These are phyloP conservation scores for Cutaneotrichosporon cyanovorans DNA, from an alignment of 1,284 basidiomycete genomes.

Conservation along the genomic window DNA sequence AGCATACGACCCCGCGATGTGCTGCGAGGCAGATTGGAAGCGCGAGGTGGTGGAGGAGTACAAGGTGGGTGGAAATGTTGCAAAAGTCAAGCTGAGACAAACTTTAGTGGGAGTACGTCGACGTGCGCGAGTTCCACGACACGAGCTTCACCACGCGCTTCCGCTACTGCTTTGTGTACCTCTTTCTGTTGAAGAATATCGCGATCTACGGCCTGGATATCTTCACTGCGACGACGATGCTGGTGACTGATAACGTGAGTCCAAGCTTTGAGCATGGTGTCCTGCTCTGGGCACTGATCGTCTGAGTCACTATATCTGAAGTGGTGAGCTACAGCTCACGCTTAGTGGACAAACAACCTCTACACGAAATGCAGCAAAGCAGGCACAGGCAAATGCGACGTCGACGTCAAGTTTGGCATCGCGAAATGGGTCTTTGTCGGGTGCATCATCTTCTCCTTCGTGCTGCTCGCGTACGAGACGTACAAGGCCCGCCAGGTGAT, in stretches of 20 bases:
- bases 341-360: slow-evolving; percentile 8
- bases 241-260: slow-evolving; percentile 63
- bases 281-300: too few species aligned
- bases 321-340: too few species aligned
- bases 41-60: slow-evolving; percentile 95
- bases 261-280: not conserved
- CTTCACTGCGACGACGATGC: slow-evolving; percentile 93
- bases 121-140: slow-evolving; percentile 78
- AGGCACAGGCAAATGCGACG: slow-evolving; percentile 70
- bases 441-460: slow-evolving; percentile 95
- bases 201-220: slow-evolving; percentile 95
- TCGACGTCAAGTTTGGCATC: slow-evolving; percentile 78
- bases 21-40: slow-evolving; percentile 69
- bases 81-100: slow-evolving; percentile 1
- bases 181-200: slow-evolving; percentile 87
- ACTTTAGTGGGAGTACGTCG: slow-evolving; percentile 91
- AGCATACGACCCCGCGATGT: slow-evolving; percentile 26
- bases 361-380: slow-evolving; percentile 54
- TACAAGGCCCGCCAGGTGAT: slow-evolving; percentile 90
- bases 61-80: slow-evolving; percentile 57
- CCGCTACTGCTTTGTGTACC: slow-evolving; percentile 87
- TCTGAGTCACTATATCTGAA: too few species aligned
- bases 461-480: slow-evolving; percentile 84
- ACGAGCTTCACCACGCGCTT: slow-evolving; percentile 76
- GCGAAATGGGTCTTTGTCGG: slow-evolving; percentile 96